These are phyloP conservation scores for Amphichorda felina DNA, from an alignment of 2,329 filamentous ascomycete genomes.

Conservation along the genomic window DNA sequence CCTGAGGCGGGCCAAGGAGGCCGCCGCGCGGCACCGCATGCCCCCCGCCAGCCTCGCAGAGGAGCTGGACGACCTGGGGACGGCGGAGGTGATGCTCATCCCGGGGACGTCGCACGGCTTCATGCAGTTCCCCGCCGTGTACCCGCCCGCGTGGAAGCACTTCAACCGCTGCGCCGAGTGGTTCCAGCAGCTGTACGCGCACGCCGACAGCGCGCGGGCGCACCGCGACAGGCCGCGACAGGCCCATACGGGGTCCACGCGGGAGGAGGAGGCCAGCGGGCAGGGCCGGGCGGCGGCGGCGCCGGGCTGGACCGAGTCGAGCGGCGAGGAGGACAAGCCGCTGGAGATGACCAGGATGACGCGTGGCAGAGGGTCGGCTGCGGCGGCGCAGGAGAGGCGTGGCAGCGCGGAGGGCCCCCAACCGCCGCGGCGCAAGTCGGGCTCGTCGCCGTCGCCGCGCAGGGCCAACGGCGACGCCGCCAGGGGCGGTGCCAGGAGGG, in stretches of 20 bases:
- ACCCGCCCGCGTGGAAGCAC: constrained; percentile 82
- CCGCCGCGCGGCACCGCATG: constrained; percentile 15
- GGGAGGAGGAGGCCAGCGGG: neutral
- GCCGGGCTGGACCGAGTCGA: constrained; percentile 50
- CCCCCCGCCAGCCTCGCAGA: constrained; percentile 10
- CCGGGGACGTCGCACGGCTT: constrained; percentile 91
- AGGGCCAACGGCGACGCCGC: constrained; percentile 1
- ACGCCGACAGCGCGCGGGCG: constrained; percentile 23
- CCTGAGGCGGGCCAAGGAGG: constrained; percentile 66
- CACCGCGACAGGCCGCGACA: constrained; percentile 5
- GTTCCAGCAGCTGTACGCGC: constrained; percentile 67
- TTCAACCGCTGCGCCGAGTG: constrained; percentile 68
- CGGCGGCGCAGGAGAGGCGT: constrained; percentile 8
- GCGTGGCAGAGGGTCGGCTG: constrained; percentile 19
- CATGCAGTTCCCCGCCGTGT: constrained; percentile 78
- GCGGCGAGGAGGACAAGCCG: constrained; percentile 68
- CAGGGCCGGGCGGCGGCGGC: constrained; percentile 9
- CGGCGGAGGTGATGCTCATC: constrained; percentile 66
- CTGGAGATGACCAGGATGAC: constrained; percentile 59
- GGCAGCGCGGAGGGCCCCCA: constrained; percentile 8
- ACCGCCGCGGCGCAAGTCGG: constrained; percentile 6
- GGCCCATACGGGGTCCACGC: too few species aligned
- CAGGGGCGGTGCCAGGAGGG: constrained; percentile 7
- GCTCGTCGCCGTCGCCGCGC: constrained; percentile 3
- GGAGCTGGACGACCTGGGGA: constrained; percentile 27